Evolutionary conservation across 768 basidiomycete species (phyloP).

Genomic region (Russula olivacea): DNA sequence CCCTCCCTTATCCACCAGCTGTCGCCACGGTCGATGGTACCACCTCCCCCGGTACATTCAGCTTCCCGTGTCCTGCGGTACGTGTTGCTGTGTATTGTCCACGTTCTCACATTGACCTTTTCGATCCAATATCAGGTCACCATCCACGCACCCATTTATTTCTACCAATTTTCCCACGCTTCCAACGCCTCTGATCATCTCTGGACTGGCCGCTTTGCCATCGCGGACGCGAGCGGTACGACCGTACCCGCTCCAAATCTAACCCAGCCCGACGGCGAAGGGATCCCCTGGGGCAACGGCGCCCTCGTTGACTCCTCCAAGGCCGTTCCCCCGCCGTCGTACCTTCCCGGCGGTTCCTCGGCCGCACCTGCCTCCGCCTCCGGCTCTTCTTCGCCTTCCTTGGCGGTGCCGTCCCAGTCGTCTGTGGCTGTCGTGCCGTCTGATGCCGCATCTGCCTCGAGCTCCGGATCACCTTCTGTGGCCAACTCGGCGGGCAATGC

Average conservation of each 20-base stretch:
- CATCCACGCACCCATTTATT: constrained; percentile 65
- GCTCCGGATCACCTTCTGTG: background rate
- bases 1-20: constrained; percentile 43
- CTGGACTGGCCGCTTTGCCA: constrained; percentile 78
- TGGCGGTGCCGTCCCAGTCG: background rate
- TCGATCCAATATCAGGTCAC: constrained; percentile 42
- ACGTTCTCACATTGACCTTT: background rate
- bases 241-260: constrained; percentile 45
- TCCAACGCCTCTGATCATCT: constrained; percentile 32
- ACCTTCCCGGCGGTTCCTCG: background rate
- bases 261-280: constrained; percentile 42
- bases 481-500: background rate
- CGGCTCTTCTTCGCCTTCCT: background rate
- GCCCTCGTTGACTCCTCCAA: constrained; percentile 42
- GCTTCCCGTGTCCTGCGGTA: constrained; percentile 64
- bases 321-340: constrained; percentile 21
- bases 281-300: constrained; percentile 66
- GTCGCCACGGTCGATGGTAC: constrained; percentile 66
- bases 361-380: background rate
- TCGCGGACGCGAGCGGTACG: constrained; percentile 46
- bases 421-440: background rate
- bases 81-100: constrained; percentile 22
- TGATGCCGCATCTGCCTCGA: background rate
- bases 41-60: constrained; percentile 39
- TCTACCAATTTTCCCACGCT: constrained; percentile 66